phyloP scores from a whole-genome alignment of 495 filamentous ascomycete species.

The Penicillium bialowiezense region DNA sequence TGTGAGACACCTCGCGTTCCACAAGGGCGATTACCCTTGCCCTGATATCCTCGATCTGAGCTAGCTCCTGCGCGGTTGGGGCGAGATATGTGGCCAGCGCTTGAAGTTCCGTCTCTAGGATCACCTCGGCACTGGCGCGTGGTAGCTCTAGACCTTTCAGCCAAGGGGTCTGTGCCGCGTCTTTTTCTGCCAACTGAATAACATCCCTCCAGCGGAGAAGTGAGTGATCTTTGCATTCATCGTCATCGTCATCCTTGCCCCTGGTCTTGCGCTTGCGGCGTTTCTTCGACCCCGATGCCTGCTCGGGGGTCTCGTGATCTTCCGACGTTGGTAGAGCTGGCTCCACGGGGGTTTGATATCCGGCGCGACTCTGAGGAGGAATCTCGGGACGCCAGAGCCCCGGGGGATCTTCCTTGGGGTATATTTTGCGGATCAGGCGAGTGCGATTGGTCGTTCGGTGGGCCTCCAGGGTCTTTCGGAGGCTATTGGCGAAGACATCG shows the following conservation, averaged over 20 bases:
- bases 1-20: conserved; percentile 14
- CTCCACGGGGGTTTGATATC: conserved; percentile 12
- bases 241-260: no score
- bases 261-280: conserved; percentile 1
- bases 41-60: conserved; percentile 24
- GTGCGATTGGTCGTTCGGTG: conserved; percentile 49
- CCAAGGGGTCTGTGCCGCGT: conserved; percentile 32
- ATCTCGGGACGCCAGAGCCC: conserved; percentile 24
- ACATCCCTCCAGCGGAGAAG: background rate
- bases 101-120: conserved; percentile 44
- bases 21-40: conserved; percentile 25
- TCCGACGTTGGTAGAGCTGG: conserved; percentile 1
- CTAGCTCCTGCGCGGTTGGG: conserved; percentile 33
- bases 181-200: conserved; percentile 15
- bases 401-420: conserved; percentile 6
- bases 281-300: background rate
- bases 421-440: conserved; percentile 38
- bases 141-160: conserved; percentile 14
- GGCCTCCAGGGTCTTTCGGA: conserved; percentile 48
- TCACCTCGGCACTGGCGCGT: conserved; percentile 10
- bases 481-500: conserved; percentile 35
- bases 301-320: background rate
- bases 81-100: conserved; percentile 44
- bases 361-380: conserved; percentile 19
- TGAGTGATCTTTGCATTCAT: no score